phyloP scores from a whole-genome alignment of 2,329 filamentous ascomycete genomes.

The Aspergillus jensenii region DNA sequence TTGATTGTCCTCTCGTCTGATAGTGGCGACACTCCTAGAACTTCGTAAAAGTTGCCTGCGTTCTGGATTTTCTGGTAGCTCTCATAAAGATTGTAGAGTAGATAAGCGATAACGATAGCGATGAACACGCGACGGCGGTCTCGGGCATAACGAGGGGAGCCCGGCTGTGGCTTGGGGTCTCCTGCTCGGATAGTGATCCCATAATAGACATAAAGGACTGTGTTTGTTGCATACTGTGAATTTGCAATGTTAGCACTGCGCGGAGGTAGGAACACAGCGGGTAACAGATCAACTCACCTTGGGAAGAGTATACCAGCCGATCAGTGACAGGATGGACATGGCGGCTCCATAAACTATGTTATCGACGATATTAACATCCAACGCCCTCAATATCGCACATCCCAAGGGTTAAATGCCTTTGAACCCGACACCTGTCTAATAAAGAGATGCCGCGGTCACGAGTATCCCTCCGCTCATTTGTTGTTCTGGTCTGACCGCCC shows the following conservation, averaged over 20 bases:
- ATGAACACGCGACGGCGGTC: constrained; percentile 84
- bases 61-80: constrained; percentile 76
- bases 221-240: constrained; percentile 71
- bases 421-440: background rate
- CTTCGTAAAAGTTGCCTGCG: constrained; percentile 73
- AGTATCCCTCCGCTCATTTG: background rate
- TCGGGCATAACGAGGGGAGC: constrained; percentile 64
- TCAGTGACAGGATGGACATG: constrained; percentile 53
- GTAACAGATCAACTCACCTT: constrained; percentile 46
- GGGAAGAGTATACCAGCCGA: constrained; percentile 64
- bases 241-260: constrained; percentile 10
- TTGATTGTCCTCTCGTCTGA: constrained; percentile 77
- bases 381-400: background rate
- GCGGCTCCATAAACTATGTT: background rate
- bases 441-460: background rate
- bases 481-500: constrained; percentile 13
- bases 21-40: constrained; percentile 67
- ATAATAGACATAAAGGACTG: constrained; percentile 81
- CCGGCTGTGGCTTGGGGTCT: constrained; percentile 70
- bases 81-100: constrained; percentile 90
- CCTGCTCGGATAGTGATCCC: constrained; percentile 85
- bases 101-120: constrained; percentile 77
- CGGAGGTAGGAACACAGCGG: background rate
- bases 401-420: background rate
- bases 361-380: background rate